A percentile compares a stretch with the other conserved stretches of the same genome.
phyloP scores from a whole-genome alignment of 345 rosid species.

The Zanthoxylum bungeanum region DNA sequence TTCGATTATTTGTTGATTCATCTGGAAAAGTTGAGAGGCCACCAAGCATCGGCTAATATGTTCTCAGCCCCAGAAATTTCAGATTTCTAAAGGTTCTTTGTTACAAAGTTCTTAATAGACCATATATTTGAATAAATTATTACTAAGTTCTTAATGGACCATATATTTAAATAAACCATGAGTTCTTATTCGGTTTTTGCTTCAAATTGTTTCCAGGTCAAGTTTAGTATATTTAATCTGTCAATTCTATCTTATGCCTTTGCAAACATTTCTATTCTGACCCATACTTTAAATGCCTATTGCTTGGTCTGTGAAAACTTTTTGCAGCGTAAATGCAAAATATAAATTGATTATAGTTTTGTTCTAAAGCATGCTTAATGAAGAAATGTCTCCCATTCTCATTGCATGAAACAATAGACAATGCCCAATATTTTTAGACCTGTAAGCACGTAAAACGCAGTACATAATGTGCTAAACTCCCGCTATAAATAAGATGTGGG shows the following conservation, averaged over 20 bases:
- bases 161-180: background rate
- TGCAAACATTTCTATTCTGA: background rate
- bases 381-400: background rate
- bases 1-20: conserved; percentile 34
- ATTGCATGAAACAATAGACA: background rate
- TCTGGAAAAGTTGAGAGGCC: conserved; percentile 30
- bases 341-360: background rate
- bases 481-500: too few relatives aligned
- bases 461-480: too few relatives aligned
- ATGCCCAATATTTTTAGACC: background rate
- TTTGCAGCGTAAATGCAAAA: background rate
- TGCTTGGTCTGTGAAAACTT: too few relatives aligned
- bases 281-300: background rate
- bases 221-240: background rate
- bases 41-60: conserved; percentile 36
- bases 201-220: background rate
- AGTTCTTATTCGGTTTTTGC: background rate
- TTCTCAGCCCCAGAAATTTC: background rate
- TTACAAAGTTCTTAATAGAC: background rate
- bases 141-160: background rate
- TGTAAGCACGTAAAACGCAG: too few relatives aligned
- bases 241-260: background rate
- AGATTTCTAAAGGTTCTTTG: background rate
- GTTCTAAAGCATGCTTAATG: background rate
- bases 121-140: background rate